Evolutionary conservation across 2,329 filamentous ascomycete genomes (phyloP).

Genomic region (Sclerotinia nivalis): DNA sequence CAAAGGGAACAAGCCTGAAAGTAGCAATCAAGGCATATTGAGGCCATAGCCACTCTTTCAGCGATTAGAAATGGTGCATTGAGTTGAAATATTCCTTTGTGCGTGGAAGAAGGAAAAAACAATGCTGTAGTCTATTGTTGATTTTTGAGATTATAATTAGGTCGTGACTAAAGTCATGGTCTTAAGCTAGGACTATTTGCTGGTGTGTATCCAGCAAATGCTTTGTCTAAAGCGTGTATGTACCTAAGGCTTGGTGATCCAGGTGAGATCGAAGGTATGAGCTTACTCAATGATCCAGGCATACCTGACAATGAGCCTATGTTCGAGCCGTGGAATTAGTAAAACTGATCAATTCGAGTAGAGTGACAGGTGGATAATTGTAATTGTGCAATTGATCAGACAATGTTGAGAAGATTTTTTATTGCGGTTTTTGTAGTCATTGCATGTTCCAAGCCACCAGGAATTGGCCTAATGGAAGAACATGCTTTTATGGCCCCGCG

Average conservation of each 20-base stretch:
- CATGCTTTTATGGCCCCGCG: constrained; percentile 55
- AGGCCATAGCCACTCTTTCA: too few relatives aligned
- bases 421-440: constrained; percentile 65
- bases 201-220: background rate
- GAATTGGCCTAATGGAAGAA: constrained; percentile 41
- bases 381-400: constrained; percentile 48
- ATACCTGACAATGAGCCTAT: background rate
- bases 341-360: background rate
- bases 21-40: background rate
- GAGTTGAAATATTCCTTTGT: background rate
- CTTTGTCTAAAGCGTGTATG: background rate
- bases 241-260: background rate
- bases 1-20: background rate
- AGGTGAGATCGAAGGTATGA: constrained; percentile 9
- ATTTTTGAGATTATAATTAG: background rate
- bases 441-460: constrained; percentile 36
- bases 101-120: background rate
- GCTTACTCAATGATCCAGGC: background rate
- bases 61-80: background rate
- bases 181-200: background rate
- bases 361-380: background rate
- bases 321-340: constrained; percentile 1
- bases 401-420: constrained; percentile 64
- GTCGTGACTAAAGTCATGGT: background rate
- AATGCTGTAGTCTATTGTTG: background rate